Conservation (phyloP, 2,329 filamentous ascomycete species). For the Aspergillus flavus region DNA sequence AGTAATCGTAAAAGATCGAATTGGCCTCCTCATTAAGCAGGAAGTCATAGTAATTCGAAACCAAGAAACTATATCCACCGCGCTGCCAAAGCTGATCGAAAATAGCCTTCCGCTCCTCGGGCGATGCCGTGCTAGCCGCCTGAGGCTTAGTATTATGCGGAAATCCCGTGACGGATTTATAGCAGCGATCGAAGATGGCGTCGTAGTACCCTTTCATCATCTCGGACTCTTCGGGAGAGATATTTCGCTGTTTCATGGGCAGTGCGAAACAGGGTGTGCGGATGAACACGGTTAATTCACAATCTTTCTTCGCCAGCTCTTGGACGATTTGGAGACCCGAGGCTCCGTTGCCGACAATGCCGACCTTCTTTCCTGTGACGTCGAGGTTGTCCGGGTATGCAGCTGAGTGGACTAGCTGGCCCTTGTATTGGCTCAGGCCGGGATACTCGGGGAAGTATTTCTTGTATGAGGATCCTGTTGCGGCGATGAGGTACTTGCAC, state of each 20-base stretch:
- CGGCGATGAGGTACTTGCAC: constrained; percentile 52
- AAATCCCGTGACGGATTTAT: constrained; percentile 60
- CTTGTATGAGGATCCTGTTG: neutral
- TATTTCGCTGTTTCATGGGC: constrained; percentile 13
- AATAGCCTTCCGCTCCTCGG: constrained; percentile 51
- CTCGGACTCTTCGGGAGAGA: constrained; percentile 25
- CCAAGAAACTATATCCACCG: constrained; percentile 59
- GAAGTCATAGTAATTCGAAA: constrained; percentile 50
- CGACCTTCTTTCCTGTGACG: constrained; percentile 51
- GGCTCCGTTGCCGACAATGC: constrained; percentile 58
- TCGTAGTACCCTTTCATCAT: constrained; percentile 48
- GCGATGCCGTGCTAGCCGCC: constrained; percentile 55
- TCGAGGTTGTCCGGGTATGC: constrained; percentile 55
- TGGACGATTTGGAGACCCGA: constrained; percentile 61
- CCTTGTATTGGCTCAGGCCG: constrained; percentile 51
- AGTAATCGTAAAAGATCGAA: constrained; percentile 56
- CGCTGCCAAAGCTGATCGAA: constrained; percentile 54
- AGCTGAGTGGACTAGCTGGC: constrained; percentile 57
- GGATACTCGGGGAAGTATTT: constrained; percentile 43
- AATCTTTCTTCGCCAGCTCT: constrained; percentile 56
- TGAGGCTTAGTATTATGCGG: neutral
- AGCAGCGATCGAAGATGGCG: constrained; percentile 55
- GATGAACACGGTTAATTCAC: constrained; percentile 57
- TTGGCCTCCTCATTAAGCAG: constrained; percentile 48
- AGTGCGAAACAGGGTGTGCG: constrained; percentile 68